Conservation (phyloP, 768 basidiomycete species). For the Rhizopogon vinicolor region DNA sequence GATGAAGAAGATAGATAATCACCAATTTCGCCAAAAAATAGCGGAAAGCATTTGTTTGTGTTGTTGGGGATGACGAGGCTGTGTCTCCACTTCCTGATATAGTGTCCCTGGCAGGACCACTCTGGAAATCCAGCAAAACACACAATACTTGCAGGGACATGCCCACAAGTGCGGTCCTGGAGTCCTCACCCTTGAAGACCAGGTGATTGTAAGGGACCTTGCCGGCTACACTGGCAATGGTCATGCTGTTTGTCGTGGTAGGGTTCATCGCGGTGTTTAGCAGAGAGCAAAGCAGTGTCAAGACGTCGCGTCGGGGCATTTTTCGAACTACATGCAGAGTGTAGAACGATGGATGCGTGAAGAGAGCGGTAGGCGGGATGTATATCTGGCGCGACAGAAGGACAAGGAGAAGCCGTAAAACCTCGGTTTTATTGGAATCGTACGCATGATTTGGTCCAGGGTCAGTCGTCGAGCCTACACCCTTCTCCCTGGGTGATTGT, state of each 20-base stretch:
- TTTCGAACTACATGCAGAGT: slow-evolving; percentile 75
- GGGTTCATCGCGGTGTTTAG: slow-evolving; percentile 87
- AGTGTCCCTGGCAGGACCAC: slow-evolving; percentile 63
- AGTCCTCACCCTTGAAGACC: slow-evolving; percentile 86
- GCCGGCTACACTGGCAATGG: slow-evolving; percentile 67
- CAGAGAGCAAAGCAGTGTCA: slow-evolving; percentile 89
- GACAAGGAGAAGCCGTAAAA: slow-evolving; percentile 83
- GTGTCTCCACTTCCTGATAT: slow-evolving; percentile 37
- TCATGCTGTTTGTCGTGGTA: slow-evolving; percentile 41
- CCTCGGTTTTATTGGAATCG: slow-evolving; percentile 83
- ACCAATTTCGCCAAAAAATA: slow-evolving; percentile 91
- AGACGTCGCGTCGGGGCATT: slow-evolving; percentile 73
- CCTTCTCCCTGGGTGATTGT: slow-evolving; percentile 72
- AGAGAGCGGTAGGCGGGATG: slow-evolving; percentile 61
- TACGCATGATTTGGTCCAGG: slow-evolving; percentile 56
- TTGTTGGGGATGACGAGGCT: slow-evolving; percentile 44
- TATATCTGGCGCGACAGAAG: slow-evolving; percentile 91
- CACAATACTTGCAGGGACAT: slow-evolving; percentile 76
- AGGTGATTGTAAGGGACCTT: slow-evolving; percentile 88
- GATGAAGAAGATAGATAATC: slow-evolving; percentile 4
- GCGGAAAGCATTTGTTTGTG: slow-evolving; percentile 82
- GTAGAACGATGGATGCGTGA: slow-evolving; percentile 71
- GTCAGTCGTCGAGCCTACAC: slow-evolving; percentile 84
- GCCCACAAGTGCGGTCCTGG: slow-evolving; percentile 64
- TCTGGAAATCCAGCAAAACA: slow-evolving; percentile 76